phyloP scores from a whole-genome alignment of 2,329 filamentous ascomycete genomes.

The Ceratocystiopsis brevicomis region DNA sequence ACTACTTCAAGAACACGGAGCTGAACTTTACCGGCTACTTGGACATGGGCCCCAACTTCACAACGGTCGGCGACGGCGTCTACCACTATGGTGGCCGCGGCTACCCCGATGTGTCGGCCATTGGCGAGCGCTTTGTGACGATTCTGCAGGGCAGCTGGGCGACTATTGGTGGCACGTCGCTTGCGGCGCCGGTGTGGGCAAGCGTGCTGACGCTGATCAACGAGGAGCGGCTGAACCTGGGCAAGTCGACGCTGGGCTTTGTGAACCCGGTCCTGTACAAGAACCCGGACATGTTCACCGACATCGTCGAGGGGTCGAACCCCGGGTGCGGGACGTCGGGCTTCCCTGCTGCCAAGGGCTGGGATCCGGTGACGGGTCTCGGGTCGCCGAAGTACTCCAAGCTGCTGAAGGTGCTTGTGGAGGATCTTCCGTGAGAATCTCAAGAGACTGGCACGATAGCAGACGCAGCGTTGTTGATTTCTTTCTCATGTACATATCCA shows the following conservation, averaged over 20 bases:
- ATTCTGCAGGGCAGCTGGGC: slow-evolving; percentile 15
- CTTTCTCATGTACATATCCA: not conserved
- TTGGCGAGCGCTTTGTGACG: slow-evolving; percentile 13
- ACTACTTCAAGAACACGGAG: slow-evolving; percentile 18
- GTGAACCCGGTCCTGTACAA: slow-evolving; percentile 16
- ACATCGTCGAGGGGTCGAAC: slow-evolving; percentile 14
- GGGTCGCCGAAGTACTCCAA: slow-evolving; percentile 10
- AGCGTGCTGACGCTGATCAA: slow-evolving; percentile 43
- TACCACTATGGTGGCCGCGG: slow-evolving; percentile 12
- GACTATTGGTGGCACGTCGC: slow-evolving; percentile 28
- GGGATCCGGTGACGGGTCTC: slow-evolving; percentile 12
- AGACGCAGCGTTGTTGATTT: too few species aligned
- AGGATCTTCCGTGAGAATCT: slow-evolving; percentile 4
- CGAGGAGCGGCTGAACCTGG: slow-evolving; percentile 33
- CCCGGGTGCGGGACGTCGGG: slow-evolving; percentile 16
- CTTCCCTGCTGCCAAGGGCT: slow-evolving; percentile 13
- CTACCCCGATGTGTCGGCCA: slow-evolving; percentile 13
- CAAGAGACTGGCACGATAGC: too few species aligned
- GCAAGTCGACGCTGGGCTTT: slow-evolving; percentile 21
- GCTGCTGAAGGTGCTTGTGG: slow-evolving; percentile 9
- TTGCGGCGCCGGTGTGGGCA: slow-evolving; percentile 38
- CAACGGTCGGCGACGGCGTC: slow-evolving; percentile 6
- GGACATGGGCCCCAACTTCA: slow-evolving; percentile 7
- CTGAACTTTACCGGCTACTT: slow-evolving; percentile 10
- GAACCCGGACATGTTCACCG: slow-evolving; percentile 15